Evolutionary conservation across 805 yeast species (phyloP).

Genomic region (Saturnispora gosingensis): DNA sequence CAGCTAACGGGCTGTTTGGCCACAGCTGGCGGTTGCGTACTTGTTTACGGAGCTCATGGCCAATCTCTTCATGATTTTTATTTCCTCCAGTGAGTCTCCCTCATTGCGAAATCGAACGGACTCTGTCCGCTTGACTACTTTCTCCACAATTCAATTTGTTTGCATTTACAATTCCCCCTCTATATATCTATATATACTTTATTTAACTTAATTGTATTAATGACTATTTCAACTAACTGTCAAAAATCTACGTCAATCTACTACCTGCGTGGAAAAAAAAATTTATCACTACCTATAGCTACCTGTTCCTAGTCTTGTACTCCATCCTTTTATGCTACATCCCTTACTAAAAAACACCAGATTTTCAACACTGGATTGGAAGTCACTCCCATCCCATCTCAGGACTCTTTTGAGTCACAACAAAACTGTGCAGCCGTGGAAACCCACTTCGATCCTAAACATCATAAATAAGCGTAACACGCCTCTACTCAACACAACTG

Average conservation of each 20-base stretch:
- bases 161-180: neutral
- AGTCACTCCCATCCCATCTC: constrained; percentile 1
- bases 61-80: too few species aligned
- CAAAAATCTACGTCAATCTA: neutral
- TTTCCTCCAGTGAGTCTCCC: neutral
- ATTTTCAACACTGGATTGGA: constrained; percentile 4
- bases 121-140: neutral
- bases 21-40: too few species aligned
- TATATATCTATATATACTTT: neutral
- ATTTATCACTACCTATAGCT: too few species aligned
- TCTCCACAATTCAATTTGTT: neutral
- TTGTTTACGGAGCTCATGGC: too few species aligned
- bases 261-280: neutral
- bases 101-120: neutral
- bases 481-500: neutral
- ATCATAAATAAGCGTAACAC: constrained; percentile 6
- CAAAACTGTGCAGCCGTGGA: constrained; percentile 3
- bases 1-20: too few species aligned
- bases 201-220: neutral
- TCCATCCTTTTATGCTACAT: neutral
- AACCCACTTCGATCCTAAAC: constrained; percentile 6
- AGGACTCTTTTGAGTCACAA: constrained; percentile 2
- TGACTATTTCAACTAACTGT: neutral
- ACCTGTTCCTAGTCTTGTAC: too few species aligned
- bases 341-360: constrained; percentile 7